Conservation (phyloP, 768 basidiomycete genomes). For the Lentinula sp. region DNA sequence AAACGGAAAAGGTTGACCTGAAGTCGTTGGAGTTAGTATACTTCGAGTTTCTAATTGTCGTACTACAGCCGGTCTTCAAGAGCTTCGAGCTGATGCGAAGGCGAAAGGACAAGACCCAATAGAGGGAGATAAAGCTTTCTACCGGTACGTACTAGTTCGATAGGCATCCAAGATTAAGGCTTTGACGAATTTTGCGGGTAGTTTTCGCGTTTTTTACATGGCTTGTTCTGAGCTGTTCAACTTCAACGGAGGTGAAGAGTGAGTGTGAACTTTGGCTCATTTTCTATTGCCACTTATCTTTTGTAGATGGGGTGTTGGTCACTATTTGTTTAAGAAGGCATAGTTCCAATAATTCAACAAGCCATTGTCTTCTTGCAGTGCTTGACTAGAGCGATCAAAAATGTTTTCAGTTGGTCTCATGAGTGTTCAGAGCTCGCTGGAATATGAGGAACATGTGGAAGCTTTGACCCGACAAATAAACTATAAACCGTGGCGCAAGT, state of each 20-base stretch:
- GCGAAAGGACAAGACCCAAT: slow-evolving; percentile 35
- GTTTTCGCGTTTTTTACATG: slow-evolving; percentile 68
- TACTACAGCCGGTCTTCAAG: slow-evolving; percentile 34
- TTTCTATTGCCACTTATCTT: background rate
- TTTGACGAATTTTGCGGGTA: slow-evolving; percentile 11
- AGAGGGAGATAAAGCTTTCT: slow-evolving; percentile 57
- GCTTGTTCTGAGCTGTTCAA: slow-evolving; percentile 67
- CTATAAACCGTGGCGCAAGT: too few species aligned
- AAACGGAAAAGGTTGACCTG: slow-evolving; percentile 31
- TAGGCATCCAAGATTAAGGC: background rate
- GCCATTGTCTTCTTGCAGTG: too few species aligned
- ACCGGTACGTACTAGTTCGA: slow-evolving; percentile 27
- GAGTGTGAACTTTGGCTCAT: slow-evolving; percentile 24
- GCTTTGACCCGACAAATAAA: too few species aligned
- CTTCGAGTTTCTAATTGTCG: background rate
- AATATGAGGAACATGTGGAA: too few species aligned
- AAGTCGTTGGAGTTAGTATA: background rate
- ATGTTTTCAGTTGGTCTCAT: too few species aligned
- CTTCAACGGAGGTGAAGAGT: slow-evolving; percentile 56
- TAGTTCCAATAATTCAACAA: background rate
- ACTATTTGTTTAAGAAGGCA: slow-evolving; percentile 41
- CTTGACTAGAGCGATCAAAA: too few species aligned
- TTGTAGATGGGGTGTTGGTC: slow-evolving; percentile 49
- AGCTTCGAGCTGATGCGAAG: slow-evolving; percentile 42
- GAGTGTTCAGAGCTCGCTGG: too few species aligned